Evolutionary conservation across 1,284 basidiomycete genomes (phyloP).

Genomic region (Malassezia nana): DNA sequence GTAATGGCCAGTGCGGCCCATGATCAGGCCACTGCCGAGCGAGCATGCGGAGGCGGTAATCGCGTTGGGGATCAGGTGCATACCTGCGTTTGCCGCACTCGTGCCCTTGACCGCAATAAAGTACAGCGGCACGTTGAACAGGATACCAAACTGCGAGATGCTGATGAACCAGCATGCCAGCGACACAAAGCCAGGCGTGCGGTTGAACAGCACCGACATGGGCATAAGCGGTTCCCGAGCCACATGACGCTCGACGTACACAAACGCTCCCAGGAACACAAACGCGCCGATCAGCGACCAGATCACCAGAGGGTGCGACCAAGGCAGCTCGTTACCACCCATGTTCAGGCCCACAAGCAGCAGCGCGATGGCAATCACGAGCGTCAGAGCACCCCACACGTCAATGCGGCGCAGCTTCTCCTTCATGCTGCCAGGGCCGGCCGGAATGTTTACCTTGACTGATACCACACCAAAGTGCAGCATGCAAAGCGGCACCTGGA

Average conservation of each 20-base stretch:
- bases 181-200: conserved; percentile 48
- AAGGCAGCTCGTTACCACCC: conserved; percentile 42
- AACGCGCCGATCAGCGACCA: conserved; percentile 38
- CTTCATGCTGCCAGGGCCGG: conserved; percentile 45
- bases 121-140: conserved; percentile 49
- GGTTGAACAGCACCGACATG: conserved; percentile 47
- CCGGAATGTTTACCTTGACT: conserved; percentile 49
- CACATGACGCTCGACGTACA: conserved; percentile 52
- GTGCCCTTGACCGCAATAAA: conserved; percentile 48
- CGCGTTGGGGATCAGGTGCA: conserved; percentile 49
- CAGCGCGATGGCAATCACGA: conserved; percentile 46
- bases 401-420: conserved; percentile 50
- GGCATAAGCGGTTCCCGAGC: conserved; percentile 49
- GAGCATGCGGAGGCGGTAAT: conserved; percentile 48
- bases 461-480: conserved; percentile 48
- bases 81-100: conserved; percentile 43
- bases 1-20: conserved; percentile 49
- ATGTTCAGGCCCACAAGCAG: conserved; percentile 47
- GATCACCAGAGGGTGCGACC: conserved; percentile 35
- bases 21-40: conserved; percentile 48
- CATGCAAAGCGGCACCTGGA: conserved; percentile 48
- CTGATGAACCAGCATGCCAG: conserved; percentile 49
- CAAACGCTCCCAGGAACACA: conserved; percentile 55
- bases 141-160: conserved; percentile 48
- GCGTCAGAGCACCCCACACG: conserved; percentile 47